Evolutionary conservation across 2,329 filamentous ascomycete genomes (phyloP).

Genomic region (Mycosphaerella arachidis): DNA sequence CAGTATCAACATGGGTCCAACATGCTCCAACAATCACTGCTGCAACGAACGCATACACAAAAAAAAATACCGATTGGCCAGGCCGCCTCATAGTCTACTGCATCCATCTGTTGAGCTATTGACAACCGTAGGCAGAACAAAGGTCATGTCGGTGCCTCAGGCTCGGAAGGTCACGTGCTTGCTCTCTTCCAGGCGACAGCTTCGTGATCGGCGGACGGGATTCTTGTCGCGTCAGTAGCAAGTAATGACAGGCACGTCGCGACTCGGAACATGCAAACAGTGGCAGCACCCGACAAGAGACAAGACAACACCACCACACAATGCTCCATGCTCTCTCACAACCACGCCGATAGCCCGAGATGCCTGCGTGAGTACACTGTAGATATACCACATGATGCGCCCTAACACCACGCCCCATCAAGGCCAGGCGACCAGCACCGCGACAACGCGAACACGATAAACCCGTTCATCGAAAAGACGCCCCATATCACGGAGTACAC

Average conservation of each 20-base stretch:
- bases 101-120: conserved; percentile 5
- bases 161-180: background rate
- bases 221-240: background rate
- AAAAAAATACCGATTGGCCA: background rate
- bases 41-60: background rate
- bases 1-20: conserved; percentile 7
- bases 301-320: conserved; percentile 2
- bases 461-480: conserved; percentile 74
- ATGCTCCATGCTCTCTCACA: background rate
- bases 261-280: conserved; percentile 1
- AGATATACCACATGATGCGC: background rate
- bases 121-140: conserved; percentile 13
- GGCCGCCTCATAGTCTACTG: background rate
- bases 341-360: conserved; percentile 16
- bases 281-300: background rate
- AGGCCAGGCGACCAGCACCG: conserved; percentile 37
- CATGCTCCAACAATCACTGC: background rate
- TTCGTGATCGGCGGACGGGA: background rate
- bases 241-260: no score
- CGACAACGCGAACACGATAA: conserved; percentile 46
- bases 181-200: background rate
- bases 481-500: conserved; percentile 74
- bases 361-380: conserved; percentile 29
- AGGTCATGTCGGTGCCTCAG: conserved; percentile 4
- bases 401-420: conserved; percentile 5